Evolutionary conservation across 192 early-diverging fungal species (phyloP).

Genomic region (Backusella psychrophila): DNA sequence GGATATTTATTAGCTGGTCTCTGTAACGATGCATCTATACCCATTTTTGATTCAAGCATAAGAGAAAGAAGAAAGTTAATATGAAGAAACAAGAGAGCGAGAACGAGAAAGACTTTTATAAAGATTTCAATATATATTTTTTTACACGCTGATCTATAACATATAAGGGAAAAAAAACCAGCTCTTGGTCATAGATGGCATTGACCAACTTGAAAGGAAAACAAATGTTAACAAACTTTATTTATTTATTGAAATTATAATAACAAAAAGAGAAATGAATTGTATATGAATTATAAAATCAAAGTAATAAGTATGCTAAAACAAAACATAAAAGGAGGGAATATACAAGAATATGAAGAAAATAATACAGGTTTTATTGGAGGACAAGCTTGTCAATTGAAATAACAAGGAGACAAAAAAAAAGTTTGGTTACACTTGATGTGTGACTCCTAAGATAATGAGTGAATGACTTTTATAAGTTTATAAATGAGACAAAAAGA

Average conservation of each 20-base stretch:
- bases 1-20: background rate
- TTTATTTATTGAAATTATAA: background rate
- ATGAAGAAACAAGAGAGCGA: background rate
- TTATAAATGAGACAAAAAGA: slow-evolving; percentile 10
- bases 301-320: background rate
- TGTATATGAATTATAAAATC: background rate
- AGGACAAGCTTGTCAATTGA: background rate
- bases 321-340: background rate
- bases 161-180: background rate
- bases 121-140: background rate
- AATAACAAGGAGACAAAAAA: background rate
- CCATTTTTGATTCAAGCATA: background rate
- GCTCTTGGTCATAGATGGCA: background rate
- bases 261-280: background rate
- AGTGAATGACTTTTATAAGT: background rate
- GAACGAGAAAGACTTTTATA: background rate
- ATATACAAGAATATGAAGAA: background rate
- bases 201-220: background rate
- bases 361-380: background rate
- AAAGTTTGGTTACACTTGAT: background rate
- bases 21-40: background rate
- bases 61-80: background rate
- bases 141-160: background rate
- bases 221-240: background rate
- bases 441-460: background rate